These are phyloP conservation scores for Hypsizygus ulmarius DNA, from an alignment of 1,284 basidiomycete genomes.

Conservation along the genomic window DNA sequence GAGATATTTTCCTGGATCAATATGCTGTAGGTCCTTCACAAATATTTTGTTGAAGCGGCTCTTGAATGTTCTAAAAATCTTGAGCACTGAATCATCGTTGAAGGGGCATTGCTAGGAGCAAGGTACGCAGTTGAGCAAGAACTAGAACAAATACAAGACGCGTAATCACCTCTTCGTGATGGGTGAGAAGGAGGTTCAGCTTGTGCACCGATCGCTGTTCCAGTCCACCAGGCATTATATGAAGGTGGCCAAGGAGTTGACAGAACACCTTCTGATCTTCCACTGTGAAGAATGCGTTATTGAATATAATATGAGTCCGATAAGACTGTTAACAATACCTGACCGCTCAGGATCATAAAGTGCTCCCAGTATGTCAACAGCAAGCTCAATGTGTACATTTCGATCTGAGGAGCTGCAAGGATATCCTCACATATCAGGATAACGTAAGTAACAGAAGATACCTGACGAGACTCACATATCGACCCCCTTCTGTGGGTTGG, in stretches of 20 bases:
- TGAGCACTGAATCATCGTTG: constrained; percentile 66
- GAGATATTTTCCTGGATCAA: constrained; percentile 53
- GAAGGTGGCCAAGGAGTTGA: constrained; percentile 77
- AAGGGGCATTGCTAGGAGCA: constrained; percentile 64
- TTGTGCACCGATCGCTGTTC: constrained; percentile 62
- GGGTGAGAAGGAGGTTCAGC: constrained; percentile 57
- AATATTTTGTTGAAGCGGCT: constrained; percentile 56
- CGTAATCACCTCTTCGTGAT: constrained; percentile 54
- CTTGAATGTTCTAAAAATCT: constrained; percentile 71
- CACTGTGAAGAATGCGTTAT: constrained; percentile 40
- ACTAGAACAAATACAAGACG: not conserved
- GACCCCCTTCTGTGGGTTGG: constrained; percentile 81
- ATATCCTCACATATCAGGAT: not conserved
- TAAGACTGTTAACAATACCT: constrained; percentile 19
- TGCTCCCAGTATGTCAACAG: constrained; percentile 68
- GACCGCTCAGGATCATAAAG: constrained; percentile 51
- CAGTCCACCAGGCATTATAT: constrained; percentile 66
- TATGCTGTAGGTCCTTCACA: constrained; percentile 52
- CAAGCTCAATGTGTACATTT: constrained; percentile 80
- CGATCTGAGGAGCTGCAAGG: constrained; percentile 23
- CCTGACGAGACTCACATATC: constrained; percentile 25
- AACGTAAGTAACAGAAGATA: not conserved
- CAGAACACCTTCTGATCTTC: constrained; percentile 81
- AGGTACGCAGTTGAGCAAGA: not conserved
- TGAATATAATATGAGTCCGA: constrained; percentile 3